Evolutionary conservation across 495 filamentous ascomycete species (phyloP).

Genomic region (Aspergillus ellipticus): DNA sequence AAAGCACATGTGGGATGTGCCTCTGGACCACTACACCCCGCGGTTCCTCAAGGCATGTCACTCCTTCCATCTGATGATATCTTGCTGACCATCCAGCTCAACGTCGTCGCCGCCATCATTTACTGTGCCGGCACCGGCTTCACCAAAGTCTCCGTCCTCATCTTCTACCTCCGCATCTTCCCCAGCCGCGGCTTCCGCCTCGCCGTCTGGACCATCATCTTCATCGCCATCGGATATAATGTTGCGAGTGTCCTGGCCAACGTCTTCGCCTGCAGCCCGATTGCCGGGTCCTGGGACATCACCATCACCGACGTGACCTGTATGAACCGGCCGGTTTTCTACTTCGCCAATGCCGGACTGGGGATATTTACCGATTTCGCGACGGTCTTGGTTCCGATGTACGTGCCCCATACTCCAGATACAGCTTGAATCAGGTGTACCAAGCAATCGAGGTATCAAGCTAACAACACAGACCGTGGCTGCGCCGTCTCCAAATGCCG

Average conservation of each 20-base stretch:
- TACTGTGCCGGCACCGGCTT: slow-evolving; percentile 38
- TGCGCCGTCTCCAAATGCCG: slow-evolving; percentile 33
- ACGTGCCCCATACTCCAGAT: slow-evolving; percentile 4
- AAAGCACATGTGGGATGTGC: slow-evolving; percentile 14
- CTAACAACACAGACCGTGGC: slow-evolving; percentile 28
- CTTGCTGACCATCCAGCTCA: slow-evolving; percentile 6
- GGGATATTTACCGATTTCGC: slow-evolving; percentile 36
- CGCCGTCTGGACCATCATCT: slow-evolving; percentile 28
- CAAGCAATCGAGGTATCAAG: no score
- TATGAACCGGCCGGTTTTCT: slow-evolving; percentile 28
- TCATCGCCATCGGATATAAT: slow-evolving; percentile 33
- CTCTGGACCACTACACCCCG: slow-evolving; percentile 4
- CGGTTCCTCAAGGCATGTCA: slow-evolving; percentile 12
- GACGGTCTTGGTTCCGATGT: slow-evolving; percentile 37
- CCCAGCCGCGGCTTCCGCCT: slow-evolving; percentile 32
- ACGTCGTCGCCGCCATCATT: slow-evolving; percentile 21
- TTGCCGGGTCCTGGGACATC: slow-evolving; percentile 30
- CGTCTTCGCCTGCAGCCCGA: slow-evolving; percentile 29
- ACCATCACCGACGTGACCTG: slow-evolving; percentile 22
- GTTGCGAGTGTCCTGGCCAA: slow-evolving; percentile 34
- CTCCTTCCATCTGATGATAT: neutral
- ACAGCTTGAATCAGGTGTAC: no score
- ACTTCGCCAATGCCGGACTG: slow-evolving; percentile 35
- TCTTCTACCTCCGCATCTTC: slow-evolving; percentile 50
- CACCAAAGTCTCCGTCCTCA: slow-evolving; percentile 41